phyloP scores from a whole-genome alignment of 345 rosid genomes.

The Gossypium raimondii region DNA sequence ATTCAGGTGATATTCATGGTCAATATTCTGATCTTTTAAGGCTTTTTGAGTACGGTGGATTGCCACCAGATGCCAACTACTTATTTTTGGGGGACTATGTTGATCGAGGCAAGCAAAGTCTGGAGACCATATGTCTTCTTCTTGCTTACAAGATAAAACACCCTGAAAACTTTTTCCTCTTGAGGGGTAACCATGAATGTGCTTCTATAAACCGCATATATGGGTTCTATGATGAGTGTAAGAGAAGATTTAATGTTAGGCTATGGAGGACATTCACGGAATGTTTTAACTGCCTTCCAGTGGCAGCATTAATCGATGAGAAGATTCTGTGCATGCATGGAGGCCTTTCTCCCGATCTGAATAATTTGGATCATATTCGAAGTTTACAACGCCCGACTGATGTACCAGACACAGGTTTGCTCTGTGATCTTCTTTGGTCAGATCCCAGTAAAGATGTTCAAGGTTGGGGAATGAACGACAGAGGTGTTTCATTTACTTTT shows the following conservation, averaged over 20 bases:
- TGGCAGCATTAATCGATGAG: slow-evolving; percentile 1
- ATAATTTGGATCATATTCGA: slow-evolving; percentile 59
- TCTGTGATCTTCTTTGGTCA: slow-evolving; percentile 5
- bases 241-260: slow-evolving; percentile 6
- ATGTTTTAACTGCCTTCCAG: slow-evolving; percentile 6
- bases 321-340: slow-evolving; percentile 89
- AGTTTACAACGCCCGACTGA: slow-evolving; percentile 22
- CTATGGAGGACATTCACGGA: not conserved
- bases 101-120: slow-evolving; percentile 67
- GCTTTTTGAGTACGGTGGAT: slow-evolving; percentile 81
- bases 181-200: slow-evolving; percentile 71
- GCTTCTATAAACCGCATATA: slow-evolving; percentile 9
- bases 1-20: slow-evolving; percentile 68
- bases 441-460: slow-evolving; percentile 2
- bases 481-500: slow-evolving; percentile 77
- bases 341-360: slow-evolving; percentile 76
- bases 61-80: slow-evolving; percentile 72
- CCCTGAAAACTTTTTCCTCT: slow-evolving; percentile 55
- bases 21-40: slow-evolving; percentile 71
- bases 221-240: not conserved
- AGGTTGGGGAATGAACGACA: slow-evolving; percentile 71
- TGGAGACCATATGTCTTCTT: slow-evolving; percentile 7
- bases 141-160: slow-evolving; percentile 36
- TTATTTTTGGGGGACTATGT: slow-evolving; percentile 70
- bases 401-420: slow-evolving; percentile 2